These are phyloP conservation scores for Monilinia vaccinii-corymbosi DNA, from an alignment of 2,329 filamentous ascomycete species.

Conservation along the genomic window DNA sequence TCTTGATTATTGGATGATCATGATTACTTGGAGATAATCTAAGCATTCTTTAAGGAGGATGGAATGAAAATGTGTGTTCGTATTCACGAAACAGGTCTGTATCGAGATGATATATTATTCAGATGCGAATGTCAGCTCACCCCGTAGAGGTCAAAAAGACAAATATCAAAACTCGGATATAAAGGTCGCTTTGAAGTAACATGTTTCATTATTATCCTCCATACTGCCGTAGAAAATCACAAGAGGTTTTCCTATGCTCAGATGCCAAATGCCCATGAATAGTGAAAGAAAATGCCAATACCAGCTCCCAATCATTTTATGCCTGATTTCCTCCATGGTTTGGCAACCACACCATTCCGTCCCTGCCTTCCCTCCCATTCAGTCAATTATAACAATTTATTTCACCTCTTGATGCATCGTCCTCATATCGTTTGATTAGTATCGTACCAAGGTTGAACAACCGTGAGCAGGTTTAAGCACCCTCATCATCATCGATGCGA, in stretches of 20 bases:
- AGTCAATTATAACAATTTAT: not conserved
- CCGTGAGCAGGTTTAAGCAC: not conserved
- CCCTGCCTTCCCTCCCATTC: not conserved
- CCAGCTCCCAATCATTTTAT: not conserved
- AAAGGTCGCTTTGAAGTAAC: not conserved
- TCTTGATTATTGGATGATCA: too few species aligned
- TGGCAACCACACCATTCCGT: not conserved
- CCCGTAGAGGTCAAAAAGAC: not conserved
- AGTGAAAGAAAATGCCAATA: not conserved
- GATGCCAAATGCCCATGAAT: not conserved
- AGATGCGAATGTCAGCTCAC: not conserved
- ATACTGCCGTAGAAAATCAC: not conserved
- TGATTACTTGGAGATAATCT: too few species aligned
- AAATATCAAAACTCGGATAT: not conserved
- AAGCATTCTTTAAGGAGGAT: too few species aligned
- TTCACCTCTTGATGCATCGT: not conserved
- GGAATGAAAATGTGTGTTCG: too few species aligned
- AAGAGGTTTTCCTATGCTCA: not conserved
- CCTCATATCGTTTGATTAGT: not conserved
- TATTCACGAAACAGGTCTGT: too few species aligned
- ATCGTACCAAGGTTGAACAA: not conserved
- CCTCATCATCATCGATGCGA: constrained; percentile 27
- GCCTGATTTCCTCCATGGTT: not conserved
- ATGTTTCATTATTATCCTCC: not conserved
- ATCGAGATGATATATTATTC: too few species aligned